Conservation (phyloP, 2,329 filamentous ascomycete genomes). For the Talaromyces sp. region DNA sequence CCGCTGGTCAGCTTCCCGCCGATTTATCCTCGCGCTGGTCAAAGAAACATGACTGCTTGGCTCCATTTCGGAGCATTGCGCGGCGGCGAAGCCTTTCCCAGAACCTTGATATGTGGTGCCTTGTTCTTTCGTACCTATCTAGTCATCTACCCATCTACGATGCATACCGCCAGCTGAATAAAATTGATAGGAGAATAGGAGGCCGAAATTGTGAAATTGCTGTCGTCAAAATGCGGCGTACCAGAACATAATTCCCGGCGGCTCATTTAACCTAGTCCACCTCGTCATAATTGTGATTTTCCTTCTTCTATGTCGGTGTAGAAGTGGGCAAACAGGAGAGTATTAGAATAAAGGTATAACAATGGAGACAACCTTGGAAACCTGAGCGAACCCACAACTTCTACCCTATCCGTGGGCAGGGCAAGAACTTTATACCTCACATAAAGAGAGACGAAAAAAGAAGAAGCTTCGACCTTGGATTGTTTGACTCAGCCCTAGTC, state of each 20-base stretch:
- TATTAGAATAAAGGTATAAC: conserved; percentile 1
- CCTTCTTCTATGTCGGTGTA: background rate
- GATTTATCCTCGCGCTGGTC: background rate
- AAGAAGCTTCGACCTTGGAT: background rate
- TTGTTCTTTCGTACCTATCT: background rate
- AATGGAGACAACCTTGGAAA: conserved; percentile 8
- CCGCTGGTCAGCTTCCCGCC: conserved; percentile 15
- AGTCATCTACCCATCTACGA: background rate
- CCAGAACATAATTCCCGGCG: background rate
- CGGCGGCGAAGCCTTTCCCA: conserved; percentile 11
- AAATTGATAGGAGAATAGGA: conserved; percentile 11
- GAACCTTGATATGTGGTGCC: conserved; percentile 2
- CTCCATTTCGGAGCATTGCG: conserved; percentile 6
- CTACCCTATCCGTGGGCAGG: conserved; percentile 30
- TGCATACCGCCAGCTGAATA: conserved; percentile 3
- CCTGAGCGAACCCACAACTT: background rate
- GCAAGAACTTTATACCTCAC: conserved; percentile 28
- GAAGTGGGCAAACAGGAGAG: background rate
- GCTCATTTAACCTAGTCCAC: background rate
- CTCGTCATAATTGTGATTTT: conserved; percentile 1
- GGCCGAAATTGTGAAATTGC: background rate
- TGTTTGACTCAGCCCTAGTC: background rate
- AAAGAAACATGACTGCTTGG: conserved; percentile 10
- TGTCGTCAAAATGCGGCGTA: conserved; percentile 5
- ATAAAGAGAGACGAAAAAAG: background rate